Conservation (phyloP, 2,329 filamentous ascomycete genomes). For the Cladosporium colombiae region DNA sequence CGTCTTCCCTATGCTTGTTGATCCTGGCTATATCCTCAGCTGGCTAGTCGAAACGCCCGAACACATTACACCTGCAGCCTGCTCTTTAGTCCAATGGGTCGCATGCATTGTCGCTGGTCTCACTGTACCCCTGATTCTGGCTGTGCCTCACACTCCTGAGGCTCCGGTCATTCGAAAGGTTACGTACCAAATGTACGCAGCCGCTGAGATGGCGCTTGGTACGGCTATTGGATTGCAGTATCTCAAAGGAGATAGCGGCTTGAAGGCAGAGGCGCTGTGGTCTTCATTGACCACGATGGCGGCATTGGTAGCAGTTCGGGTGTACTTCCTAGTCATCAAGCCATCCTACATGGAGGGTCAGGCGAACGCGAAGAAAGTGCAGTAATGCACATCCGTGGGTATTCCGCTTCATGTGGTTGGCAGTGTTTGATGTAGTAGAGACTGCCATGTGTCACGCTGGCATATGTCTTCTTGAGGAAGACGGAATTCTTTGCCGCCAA, state of each 20-base stretch:
- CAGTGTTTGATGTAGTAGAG: not conserved
- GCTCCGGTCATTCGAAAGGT: slow-evolving; percentile 10
- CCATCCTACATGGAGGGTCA: slow-evolving; percentile 29
- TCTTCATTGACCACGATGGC: slow-evolving; percentile 21
- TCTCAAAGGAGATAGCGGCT: slow-evolving; percentile 24
- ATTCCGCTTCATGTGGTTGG: not conserved
- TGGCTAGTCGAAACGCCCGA: slow-evolving; percentile 27
- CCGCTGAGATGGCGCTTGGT: slow-evolving; percentile 30
- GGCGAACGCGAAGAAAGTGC: slow-evolving; percentile 25
- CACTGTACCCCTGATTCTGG: slow-evolving; percentile 31
- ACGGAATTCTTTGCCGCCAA: not conserved
- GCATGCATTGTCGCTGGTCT: slow-evolving; percentile 29
- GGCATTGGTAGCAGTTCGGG: slow-evolving; percentile 23
- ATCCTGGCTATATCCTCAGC: slow-evolving; percentile 27
- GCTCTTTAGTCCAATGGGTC: slow-evolving; percentile 29
- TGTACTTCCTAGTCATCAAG: slow-evolving; percentile 28
- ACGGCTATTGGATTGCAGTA: slow-evolving; percentile 29
- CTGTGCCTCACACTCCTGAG: slow-evolving; percentile 29
- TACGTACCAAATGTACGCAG: slow-evolving; percentile 30
- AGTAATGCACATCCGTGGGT: not conserved
- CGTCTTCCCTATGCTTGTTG: slow-evolving; percentile 27
- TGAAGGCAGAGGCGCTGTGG: slow-evolving; percentile 25
- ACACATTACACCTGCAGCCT: slow-evolving; percentile 29
- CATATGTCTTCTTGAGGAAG: not conserved
- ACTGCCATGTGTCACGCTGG: not conserved